A percentile compares a stretch with the other conserved stretches of the same genome.
phyloP scores from a whole-genome alignment of 192 early-diverging fungal genomes.

The Coemansia furcata region DNA sequence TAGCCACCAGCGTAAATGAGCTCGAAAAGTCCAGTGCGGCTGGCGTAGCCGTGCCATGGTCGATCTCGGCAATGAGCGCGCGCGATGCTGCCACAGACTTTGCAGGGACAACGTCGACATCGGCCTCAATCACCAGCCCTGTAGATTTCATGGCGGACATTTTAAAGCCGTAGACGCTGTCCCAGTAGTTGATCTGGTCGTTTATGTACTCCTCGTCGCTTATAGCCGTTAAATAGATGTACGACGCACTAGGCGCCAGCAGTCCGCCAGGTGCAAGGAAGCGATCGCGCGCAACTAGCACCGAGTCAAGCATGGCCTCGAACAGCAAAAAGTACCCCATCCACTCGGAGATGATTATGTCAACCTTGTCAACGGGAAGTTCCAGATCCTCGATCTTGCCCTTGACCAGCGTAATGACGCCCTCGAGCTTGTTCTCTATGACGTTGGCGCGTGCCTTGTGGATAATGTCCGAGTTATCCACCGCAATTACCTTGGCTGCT shows the following conservation, averaged over 20 bases:
- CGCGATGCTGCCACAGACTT: conserved; percentile 67
- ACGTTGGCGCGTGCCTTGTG: conserved; percentile 66
- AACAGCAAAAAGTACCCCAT: conserved; percentile 96
- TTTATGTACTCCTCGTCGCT: conserved; percentile 78
- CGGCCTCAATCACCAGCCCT: conserved; percentile 62
- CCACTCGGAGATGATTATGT: conserved; percentile 95
- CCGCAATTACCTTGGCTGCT: conserved; percentile 90
- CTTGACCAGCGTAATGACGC: conserved; percentile 86
- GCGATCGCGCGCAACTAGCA: conserved; percentile 63
- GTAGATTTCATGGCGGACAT: conserved; percentile 83
- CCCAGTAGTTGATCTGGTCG: conserved; percentile 80
- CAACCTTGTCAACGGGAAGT: conserved; percentile 70
- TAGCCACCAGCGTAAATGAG: conserved; percentile 65
- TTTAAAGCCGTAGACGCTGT: conserved; percentile 93
- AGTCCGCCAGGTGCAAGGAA: conserved; percentile 93
- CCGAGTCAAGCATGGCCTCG: conserved; percentile 83
- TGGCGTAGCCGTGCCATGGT: conserved; percentile 65
- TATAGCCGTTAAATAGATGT: conserved; percentile 86
- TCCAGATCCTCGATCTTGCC: conserved; percentile 75
- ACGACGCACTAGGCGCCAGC: conserved; percentile 87
- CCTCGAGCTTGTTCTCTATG: conserved; percentile 77
- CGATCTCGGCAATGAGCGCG: conserved; percentile 67
- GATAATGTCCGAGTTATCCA: conserved; percentile 57
- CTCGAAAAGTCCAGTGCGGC: conserved; percentile 72
- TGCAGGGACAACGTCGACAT: conserved; percentile 76